Percentiles rank a stretch among this genome's conserved stretches.
Conservation (phyloP, 345 rosid genomes). For the Xanthoceras sorbifolium region DNA sequence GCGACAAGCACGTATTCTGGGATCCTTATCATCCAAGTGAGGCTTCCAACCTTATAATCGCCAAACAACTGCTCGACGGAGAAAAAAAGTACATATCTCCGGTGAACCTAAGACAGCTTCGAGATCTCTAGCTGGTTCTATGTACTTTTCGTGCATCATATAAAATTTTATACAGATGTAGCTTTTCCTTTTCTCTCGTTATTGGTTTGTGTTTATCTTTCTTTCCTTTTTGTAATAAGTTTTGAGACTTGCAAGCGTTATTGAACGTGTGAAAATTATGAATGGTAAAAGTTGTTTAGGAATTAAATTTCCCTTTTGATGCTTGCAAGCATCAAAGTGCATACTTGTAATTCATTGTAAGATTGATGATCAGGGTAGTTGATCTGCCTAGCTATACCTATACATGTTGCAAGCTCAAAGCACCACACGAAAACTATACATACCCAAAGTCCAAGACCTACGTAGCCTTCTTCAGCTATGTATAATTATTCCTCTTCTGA, state of each 20-base stretch:
- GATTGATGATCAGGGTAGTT: constrained; percentile 1
- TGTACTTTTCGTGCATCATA: background rate
- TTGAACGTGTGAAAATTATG: background rate
- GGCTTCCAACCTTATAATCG: constrained; percentile 69
- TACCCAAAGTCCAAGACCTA: too few relatives aligned
- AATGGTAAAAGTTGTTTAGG: background rate
- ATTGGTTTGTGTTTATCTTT: background rate
- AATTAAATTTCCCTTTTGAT: background rate
- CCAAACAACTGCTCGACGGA: constrained; percentile 62
- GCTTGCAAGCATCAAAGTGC: background rate
- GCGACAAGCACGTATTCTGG: constrained; percentile 81
- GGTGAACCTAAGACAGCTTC: constrained; percentile 67
- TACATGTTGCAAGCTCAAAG: too few relatives aligned
- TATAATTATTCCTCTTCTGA: too few relatives aligned
- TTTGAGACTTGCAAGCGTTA: background rate
- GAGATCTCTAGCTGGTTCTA: constrained; percentile 48
- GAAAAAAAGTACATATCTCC: constrained; percentile 54
- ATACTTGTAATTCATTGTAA: background rate
- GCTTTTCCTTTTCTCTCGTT: background rate
- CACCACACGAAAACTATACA: too few relatives aligned
- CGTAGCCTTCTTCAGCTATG: too few relatives aligned
- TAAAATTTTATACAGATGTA: background rate
- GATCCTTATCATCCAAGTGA: constrained; percentile 90
- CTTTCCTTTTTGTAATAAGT: background rate
- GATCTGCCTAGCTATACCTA: background rate